Conservation (phyloP, 2,329 filamentous ascomycete species). For the Tolypocladium capitatum region DNA sequence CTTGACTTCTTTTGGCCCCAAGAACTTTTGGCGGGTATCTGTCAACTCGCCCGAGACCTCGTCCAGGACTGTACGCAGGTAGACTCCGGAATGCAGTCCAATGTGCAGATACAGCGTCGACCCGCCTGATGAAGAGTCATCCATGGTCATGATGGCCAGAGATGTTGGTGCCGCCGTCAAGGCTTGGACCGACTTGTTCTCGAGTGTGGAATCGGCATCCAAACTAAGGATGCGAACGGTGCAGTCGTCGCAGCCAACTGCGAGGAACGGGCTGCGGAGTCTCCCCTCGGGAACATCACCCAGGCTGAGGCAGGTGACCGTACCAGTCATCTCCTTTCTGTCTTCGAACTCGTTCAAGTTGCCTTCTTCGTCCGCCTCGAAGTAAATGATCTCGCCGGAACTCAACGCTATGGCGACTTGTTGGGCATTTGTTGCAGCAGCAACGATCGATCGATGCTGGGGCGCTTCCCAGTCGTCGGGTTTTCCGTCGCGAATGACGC, state of each 20-base stretch:
- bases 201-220: constrained; percentile 78
- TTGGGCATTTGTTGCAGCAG: constrained; percentile 81
- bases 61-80: constrained; percentile 86
- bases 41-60: constrained; percentile 92
- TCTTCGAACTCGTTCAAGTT: constrained; percentile 89
- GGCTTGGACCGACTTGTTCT: constrained; percentile 90
- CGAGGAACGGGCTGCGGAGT: constrained; percentile 79
- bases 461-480: constrained; percentile 92
- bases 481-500: constrained; percentile 66
- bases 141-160: constrained; percentile 87
- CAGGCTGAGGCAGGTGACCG: constrained; percentile 86
- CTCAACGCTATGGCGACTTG: constrained; percentile 91
- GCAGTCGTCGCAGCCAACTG: constrained; percentile 92
- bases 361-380: constrained; percentile 90
- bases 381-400: constrained; percentile 94
- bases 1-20: constrained; percentile 80
- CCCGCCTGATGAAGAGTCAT: constrained; percentile 79
- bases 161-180: constrained; percentile 81
- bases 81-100: constrained; percentile 87
- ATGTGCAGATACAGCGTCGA: constrained; percentile 91
- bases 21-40: constrained; percentile 85
- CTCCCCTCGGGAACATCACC: constrained; percentile 87
- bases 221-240: constrained; percentile 88
- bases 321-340: constrained; percentile 87
- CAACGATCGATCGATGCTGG: constrained; percentile 87